Base-by-base conservation (phyloP, 2,329 filamentous ascomycete species). In the Colletotrichum noveboracense region DNA sequence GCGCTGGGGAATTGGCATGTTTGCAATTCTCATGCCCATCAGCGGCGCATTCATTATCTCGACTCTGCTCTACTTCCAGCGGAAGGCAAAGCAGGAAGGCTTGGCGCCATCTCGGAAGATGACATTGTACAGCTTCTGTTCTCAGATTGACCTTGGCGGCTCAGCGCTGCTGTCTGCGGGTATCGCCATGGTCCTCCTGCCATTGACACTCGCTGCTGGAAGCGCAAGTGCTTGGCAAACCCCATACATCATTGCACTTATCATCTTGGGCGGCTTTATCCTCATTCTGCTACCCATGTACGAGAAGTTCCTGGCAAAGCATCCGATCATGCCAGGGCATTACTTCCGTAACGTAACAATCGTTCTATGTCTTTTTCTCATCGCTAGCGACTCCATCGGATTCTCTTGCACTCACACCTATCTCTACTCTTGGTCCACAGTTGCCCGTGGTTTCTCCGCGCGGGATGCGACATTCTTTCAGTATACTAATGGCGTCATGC, bases 21-120 rank as follows among this genome's bases (percentile, higher is more conserved):
- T 91, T 82, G 86, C 88, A 32, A 90, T 93, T 77, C 88, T 93
- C 66, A 79, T 90, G 16, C 90, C 91, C 5, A 83, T 88, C 30
- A 87, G 80, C 14, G 75, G 72, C 0, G 74, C 82, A 10, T 78
- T 79, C 13, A 65, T 75, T 13, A 67, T 81, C 7, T 77, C 48
- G 6, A 71, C 71, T 18, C 28, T 82, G 6, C 65, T 79, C 18
- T 66, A 75, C 55, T 77, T 80, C 30, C 76, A 79, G 38, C 70
- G 60, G 21, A 79, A 79, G 69, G 81, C 79, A 4, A 78, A 79
- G 65, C 77, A 75, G 14, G 60, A 67, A 16, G 78, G 78, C 1
- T 62, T 79, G 7, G 43, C 79, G 9, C 52, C 43, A 7, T 43
- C 38, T 5, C 36, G 65, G n/a, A 48, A 74, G 21, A 80, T 66